Evolutionary conservation across 1,284 basidiomycete genomes (phyloP).

Genomic region (Pholiota adiposa): DNA sequence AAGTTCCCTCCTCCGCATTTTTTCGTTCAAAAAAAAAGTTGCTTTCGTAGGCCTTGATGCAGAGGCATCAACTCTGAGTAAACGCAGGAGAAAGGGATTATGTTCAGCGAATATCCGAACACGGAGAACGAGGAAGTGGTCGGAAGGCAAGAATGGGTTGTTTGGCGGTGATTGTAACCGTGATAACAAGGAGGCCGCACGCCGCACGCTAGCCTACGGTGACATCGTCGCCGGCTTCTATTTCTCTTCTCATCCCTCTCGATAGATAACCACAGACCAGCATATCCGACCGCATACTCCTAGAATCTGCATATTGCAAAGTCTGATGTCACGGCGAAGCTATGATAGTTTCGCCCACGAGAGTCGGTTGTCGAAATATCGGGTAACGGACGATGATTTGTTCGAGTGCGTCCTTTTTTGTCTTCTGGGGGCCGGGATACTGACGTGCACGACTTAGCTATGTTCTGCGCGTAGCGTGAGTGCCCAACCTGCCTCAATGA

Average conservation of each 20-base stretch:
- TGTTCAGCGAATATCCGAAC: no score
- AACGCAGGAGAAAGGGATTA: background rate
- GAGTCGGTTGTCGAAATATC: constrained; percentile 71
- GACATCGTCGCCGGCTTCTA: constrained; percentile 13
- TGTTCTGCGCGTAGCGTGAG: constrained; percentile 79
- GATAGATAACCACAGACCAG: background rate
- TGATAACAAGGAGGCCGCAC: constrained; percentile 9
- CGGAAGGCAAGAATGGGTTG: background rate
- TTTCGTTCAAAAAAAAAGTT: background rate
- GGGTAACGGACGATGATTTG: constrained; percentile 79
- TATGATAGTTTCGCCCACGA: constrained; percentile 69
- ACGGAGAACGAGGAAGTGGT: background rate
- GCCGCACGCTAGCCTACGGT: constrained; percentile 6
- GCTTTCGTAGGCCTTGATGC: background rate
- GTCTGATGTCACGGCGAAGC: constrained; percentile 67
- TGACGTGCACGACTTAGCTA: constrained; percentile 50
- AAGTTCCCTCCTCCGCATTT: background rate
- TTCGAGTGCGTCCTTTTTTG: constrained; percentile 66
- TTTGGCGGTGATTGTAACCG: constrained; percentile 21
- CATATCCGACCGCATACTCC: background rate
- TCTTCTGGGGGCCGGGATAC: constrained; percentile 8
- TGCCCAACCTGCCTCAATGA: constrained; percentile 21
- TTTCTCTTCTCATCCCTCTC: background rate
- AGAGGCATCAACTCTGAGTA: background rate
- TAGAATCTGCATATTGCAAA: background rate